Evolutionary conservation across 2,329 filamentous ascomycete species (phyloP), one percentile per base, ranked within the genome.

Genomic region (Aspergillus tamarii): DNA sequence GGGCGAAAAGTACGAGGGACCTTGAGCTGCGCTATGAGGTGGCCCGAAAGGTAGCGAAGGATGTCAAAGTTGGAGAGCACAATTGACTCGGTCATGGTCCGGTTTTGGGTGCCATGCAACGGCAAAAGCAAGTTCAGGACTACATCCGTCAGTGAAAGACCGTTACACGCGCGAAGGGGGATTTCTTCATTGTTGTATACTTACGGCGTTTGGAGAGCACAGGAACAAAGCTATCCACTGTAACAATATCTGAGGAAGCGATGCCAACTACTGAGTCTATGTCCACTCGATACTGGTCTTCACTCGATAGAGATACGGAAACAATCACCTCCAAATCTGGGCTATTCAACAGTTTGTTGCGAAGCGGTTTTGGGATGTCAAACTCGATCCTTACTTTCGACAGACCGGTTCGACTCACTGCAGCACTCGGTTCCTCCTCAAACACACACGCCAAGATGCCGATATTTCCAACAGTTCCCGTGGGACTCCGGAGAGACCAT

Each of bases 61-160:
- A 92, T 87, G 66, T 93, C 93, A 53, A 89, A 88, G 73, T 97
- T 91, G 68, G 91, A 92, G 12, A 89, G 89, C 4, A 96, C 85
- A 65, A 96, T 82, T 0, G 90, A 86, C 4, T 89, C 85, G 0
- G 89, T 74, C 62, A 81, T 69, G 9, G 71, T 71, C 19, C 73
- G 76, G 55, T 81, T 81, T 60, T 74, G 85, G 46, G 90, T 84
- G 64, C 87, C 87, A 75, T 91, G 89, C 62, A 94, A 89, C 19
- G 84, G 83, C 71, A 88, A 89, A 66, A 94, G 84, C 43, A 94
- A 82, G 71, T 91, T 89, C 60, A 89, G 88, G 63, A 95, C 89
- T 92, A 59, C 64, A 62, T 52, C 48, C 52, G 64, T 65, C 60
- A 64, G 62, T 52, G 60, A 67, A 56, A 61, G 32, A 19, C 46